Conservation (phyloP, 331 rosid genomes). For the Telfairia occidentalis region DNA sequence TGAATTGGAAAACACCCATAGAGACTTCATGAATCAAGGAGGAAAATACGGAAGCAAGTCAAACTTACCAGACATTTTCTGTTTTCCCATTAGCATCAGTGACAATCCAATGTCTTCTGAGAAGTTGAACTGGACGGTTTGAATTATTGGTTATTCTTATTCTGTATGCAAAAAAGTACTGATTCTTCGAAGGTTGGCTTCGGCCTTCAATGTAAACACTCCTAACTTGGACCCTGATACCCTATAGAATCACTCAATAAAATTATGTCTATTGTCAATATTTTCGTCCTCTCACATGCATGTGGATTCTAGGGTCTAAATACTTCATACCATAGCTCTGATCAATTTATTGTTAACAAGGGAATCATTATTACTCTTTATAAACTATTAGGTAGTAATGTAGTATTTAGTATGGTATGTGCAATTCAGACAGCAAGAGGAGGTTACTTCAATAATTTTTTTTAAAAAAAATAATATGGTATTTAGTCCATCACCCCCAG, state of each 20-base stretch:
- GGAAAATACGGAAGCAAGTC: constrained; percentile 11
- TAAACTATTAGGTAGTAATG: neutral
- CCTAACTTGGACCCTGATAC: constrained; percentile 90
- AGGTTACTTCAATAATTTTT: neutral
- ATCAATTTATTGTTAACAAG: neutral
- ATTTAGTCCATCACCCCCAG: neutral
- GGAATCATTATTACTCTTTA: neutral
- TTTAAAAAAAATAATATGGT: neutral
- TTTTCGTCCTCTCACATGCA: neutral
- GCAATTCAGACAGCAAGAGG: neutral
- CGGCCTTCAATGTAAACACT: constrained; percentile 83
- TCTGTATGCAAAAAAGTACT: constrained; percentile 81
- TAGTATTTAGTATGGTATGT: neutral
- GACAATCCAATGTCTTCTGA: constrained; percentile 92
- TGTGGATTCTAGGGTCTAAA: neutral
- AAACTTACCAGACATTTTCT: constrained; percentile 74
- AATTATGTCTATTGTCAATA: neutral
- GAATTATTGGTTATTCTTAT: constrained; percentile 82
- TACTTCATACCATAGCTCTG: neutral
- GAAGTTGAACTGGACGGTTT: constrained; percentile 69
- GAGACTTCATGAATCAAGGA: neutral
- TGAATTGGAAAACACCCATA: neutral
- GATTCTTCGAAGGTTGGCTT: constrained; percentile 73
- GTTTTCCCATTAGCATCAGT: constrained; percentile 73
- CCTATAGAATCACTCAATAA: constrained; percentile 33